Conservation (phyloP, 768 basidiomycete genomes). For the Macrolepiota fuliginosa region DNA sequence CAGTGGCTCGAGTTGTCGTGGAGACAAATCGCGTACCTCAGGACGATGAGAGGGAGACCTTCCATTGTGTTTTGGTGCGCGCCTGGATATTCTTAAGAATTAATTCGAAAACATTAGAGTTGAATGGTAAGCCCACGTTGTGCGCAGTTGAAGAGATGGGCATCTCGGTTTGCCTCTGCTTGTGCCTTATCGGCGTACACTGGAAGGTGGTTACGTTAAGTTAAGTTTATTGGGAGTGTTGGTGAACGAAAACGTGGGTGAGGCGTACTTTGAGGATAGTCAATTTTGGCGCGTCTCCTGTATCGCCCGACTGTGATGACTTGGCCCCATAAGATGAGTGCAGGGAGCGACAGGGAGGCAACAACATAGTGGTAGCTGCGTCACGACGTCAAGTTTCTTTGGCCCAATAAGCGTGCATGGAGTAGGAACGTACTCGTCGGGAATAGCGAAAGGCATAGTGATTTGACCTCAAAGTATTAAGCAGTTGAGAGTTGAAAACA, state of each 20-base stretch:
- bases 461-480: neutral
- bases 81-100: slow-evolving; percentile 32
- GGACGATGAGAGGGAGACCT: slow-evolving; percentile 39
- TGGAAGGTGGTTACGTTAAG: slow-evolving; percentile 20
- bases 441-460: slow-evolving; percentile 5
- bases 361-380: slow-evolving; percentile 56
- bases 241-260: neutral
- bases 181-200: slow-evolving; percentile 26
- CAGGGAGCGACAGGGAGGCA: slow-evolving; percentile 50
- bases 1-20: neutral
- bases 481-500: neutral
- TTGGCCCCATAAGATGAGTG: slow-evolving; percentile 44
- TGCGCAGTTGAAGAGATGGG: slow-evolving; percentile 13
- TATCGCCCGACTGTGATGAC: slow-evolving; percentile 27
- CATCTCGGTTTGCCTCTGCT: slow-evolving; percentile 8
- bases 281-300: slow-evolving; percentile 52
- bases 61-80: slow-evolving; percentile 70
- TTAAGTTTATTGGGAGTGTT: too few relatives aligned
- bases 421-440: neutral
- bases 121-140: slow-evolving; percentile 19
- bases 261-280: slow-evolving; percentile 63
- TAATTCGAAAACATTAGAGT: neutral
- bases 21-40: slow-evolving; percentile 28
- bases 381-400: neutral
- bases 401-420: neutral